Evolutionary conservation across 2,329 filamentous ascomycete genomes (phyloP).

Genomic region (Calycina herbarum): DNA sequence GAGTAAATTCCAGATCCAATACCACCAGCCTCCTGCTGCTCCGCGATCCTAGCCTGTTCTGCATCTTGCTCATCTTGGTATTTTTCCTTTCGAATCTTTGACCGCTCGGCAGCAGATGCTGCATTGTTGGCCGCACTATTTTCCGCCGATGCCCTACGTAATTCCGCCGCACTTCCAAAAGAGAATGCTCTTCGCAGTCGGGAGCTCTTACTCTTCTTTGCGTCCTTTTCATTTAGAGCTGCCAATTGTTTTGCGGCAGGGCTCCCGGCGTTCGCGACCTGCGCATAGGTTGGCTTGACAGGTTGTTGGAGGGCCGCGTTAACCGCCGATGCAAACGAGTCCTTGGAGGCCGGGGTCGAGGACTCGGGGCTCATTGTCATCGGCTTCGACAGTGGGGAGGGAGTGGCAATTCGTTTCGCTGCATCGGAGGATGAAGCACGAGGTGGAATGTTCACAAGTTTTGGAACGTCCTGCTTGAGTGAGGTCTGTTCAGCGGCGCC

Average conservation of each 20-base stretch:
- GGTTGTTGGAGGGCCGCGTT: slow-evolving; percentile 38
- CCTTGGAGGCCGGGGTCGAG: slow-evolving; percentile 43
- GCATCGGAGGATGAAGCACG: slow-evolving; percentile 58
- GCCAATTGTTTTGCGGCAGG: slow-evolving; percentile 82
- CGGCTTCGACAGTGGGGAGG: slow-evolving; percentile 74
- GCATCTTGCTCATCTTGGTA: slow-evolving; percentile 67
- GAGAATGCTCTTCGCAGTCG: slow-evolving; percentile 89
- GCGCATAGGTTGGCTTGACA: slow-evolving; percentile 34
- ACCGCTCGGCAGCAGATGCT: slow-evolving; percentile 42
- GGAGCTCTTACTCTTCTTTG: slow-evolving; percentile 80
- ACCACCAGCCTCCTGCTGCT: slow-evolving; percentile 87
- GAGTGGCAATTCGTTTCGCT: slow-evolving; percentile 65
- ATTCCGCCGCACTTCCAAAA: slow-evolving; percentile 91
- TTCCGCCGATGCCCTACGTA: slow-evolving; percentile 71
- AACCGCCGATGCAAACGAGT: slow-evolving; percentile 41
- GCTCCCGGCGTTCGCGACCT: slow-evolving; percentile 41
- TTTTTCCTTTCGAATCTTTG: slow-evolving; percentile 66
- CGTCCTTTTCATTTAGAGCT: slow-evolving; percentile 81
- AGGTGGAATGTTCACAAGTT: slow-evolving; percentile 58
- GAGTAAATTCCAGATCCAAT: slow-evolving; percentile 94
- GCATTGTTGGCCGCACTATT: slow-evolving; percentile 48
- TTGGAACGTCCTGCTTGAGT: slow-evolving; percentile 53
- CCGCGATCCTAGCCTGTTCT: slow-evolving; percentile 87
- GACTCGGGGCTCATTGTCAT: slow-evolving; percentile 60
- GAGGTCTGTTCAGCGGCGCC: slow-evolving; percentile 45